phyloP scores from a whole-genome alignment of 2,329 filamentous ascomycete genomes.

The Aspergillus fructus region DNA sequence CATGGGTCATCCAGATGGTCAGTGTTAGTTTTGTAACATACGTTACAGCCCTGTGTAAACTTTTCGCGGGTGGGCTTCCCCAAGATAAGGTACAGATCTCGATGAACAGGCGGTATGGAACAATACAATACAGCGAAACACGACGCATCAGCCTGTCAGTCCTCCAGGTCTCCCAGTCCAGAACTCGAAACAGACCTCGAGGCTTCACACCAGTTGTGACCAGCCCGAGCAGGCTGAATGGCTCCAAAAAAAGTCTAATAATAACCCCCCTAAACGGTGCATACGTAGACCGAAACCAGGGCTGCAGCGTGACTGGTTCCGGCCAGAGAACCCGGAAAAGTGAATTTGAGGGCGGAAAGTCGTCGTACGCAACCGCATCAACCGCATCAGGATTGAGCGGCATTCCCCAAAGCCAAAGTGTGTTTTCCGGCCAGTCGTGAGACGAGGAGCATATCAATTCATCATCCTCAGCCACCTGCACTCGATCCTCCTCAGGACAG shows the following conservation, averaged over 20 bases:
- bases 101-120: neutral
- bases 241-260: constrained; percentile 5
- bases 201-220: neutral
- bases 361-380: constrained; percentile 4
- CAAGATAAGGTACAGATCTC: neutral
- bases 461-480: constrained; percentile 8
- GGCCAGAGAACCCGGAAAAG: neutral
- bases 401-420: neutral
- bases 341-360: neutral
- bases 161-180: neutral
- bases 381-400: neutral
- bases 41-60: neutral
- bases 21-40: neutral
- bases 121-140: neutral
- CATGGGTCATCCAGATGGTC: neutral
- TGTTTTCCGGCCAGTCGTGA: constrained; percentile 1
- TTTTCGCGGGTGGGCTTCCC: neutral
- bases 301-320: constrained; percentile 2
- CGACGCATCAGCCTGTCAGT: neutral
- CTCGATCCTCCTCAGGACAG: constrained; percentile 1
- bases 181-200: constrained; percentile 1
- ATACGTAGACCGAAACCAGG: constrained; percentile 1
- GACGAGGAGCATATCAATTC: constrained; percentile 10
- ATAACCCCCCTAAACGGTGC: neutral
- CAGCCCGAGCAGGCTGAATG: neutral